Evolutionary conservation across 2,329 filamentous ascomycete species (phyloP).

Genomic region (Colletotrichum spaethianum): DNA sequence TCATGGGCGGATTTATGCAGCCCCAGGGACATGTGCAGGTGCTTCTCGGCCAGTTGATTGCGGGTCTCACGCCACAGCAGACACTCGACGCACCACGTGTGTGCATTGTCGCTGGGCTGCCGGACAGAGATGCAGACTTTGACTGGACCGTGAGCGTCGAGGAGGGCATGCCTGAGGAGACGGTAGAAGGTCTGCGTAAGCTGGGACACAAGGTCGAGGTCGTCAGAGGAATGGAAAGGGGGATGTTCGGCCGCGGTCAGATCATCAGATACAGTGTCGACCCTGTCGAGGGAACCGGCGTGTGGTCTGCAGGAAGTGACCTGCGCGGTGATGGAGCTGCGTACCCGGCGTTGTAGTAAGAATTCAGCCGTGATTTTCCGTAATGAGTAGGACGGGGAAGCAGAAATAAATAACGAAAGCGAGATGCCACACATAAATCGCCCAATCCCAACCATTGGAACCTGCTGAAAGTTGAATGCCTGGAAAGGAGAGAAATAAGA

Average conservation of each 20-base stretch:
- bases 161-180: constrained; percentile 81
- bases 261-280: constrained; percentile 86
- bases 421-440: not conserved
- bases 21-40: constrained; percentile 97
- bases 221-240: constrained; percentile 74
- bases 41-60: constrained; percentile 88
- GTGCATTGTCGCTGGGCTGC: constrained; percentile 84
- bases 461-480: not conserved
- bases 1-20: constrained; percentile 99
- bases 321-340: constrained; percentile 84
- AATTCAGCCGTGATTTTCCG: not conserved
- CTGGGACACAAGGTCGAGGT: constrained; percentile 83
- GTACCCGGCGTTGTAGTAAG: constrained; percentile 59
- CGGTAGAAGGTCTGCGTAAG: constrained; percentile 75
- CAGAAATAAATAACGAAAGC: not conserved
- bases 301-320: constrained; percentile 94
- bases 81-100: constrained; percentile 93
- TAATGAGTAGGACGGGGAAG: not conserved
- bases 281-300: constrained; percentile 72
- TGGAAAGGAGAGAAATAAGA: not conserved
- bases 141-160: constrained; percentile 83
- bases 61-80: constrained; percentile 85
- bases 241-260: constrained; percentile 88
- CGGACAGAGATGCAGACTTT: constrained; percentile 69
- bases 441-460: not conserved